Evolutionary conservation across 225 moss, liverwort and hornwort genomes (phyloP), one percentile per base, ranked within the genome.

Genomic region (Polytrichum commune): DNA sequence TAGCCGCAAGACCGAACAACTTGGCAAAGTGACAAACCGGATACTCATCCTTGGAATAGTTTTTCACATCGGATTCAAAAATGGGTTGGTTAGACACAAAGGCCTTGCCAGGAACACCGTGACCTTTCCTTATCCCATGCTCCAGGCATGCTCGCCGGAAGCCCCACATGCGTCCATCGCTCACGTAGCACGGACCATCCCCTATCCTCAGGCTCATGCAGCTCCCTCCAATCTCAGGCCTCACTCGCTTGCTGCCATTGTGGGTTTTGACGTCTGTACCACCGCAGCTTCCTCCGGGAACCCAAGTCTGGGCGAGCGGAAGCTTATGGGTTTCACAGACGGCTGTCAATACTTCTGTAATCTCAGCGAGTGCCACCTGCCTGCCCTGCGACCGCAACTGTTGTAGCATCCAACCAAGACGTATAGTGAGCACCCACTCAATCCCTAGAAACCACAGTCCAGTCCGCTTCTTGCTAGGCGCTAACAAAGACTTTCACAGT

Each of bases 241-340:
- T 53, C 54, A 72, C 72, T 6, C 76, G 67, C 67, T 81, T 85
- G 66, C 70, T 78, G 67, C 85, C 76, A 69, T 60, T 79, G 46
- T 82, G 78, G 63, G 71, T 68, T 65, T 72, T 72, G 46, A 70
- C 62, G 38, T 70, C 66, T 32, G 67, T 30, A 53, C 55, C 54
- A 23, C 53, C 69, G 67, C 63, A 67, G 63, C 68, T 69, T 73
- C 79, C 69, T 72, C 79, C 66, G n/a, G 94, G 90, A 30, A 94
- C 84, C 94, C 94, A 94, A 5, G 92, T 90, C 77, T 94, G 94
- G 16, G 94, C 94, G 72, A 94, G 68, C 0, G 94, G 94, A 23
- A 94, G 79, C 62, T 92, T 92, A 81, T 94, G 94, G 53, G 92
- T 94, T 77, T 94, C 94, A 60, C 92, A 90, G 23, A 94, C 94